Conservation (phyloP, 73 alveolate species). For the Strombidium stylifer region DNA sequence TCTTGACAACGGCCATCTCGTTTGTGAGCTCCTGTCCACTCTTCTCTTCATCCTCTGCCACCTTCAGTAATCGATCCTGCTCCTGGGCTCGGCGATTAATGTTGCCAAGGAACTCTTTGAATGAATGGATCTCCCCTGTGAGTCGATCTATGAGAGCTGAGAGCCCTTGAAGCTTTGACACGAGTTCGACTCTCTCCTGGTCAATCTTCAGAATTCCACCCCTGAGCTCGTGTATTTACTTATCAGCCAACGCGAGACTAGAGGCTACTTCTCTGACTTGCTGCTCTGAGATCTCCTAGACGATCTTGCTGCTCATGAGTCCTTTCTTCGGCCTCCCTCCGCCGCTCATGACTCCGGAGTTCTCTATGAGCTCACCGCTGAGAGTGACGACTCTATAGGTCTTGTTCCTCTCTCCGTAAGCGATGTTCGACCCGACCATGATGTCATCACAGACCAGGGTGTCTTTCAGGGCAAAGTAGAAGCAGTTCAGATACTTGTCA, state of each 20-base stretch:
- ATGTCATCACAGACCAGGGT: constrained; percentile 80
- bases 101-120: neutral
- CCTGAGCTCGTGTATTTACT: no score
- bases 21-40: neutral
- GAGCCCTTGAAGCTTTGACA: constrained; percentile 33
- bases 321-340: constrained; percentile 93
- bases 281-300: constrained; percentile 38
- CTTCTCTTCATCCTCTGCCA: constrained; percentile 55
- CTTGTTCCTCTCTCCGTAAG: constrained; percentile 63
- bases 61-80: constrained; percentile 38
- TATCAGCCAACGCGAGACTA: no score
- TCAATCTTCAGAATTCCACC: neutral
- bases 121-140: constrained; percentile 18
- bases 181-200: constrained; percentile 30
- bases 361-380: constrained; percentile 88
- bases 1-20: constrained; percentile 2
- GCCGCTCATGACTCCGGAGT: constrained; percentile 91
- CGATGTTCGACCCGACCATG: constrained; percentile 77
- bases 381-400: constrained; percentile 82
- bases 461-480: constrained; percentile 75
- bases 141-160: no score
- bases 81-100: constrained; percentile 15
- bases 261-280: constrained; percentile 36
- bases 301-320: constrained; percentile 45
- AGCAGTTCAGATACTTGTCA: constrained; percentile 63